Evolutionary conservation across 2,329 filamentous ascomycete species (phyloP), one percentile per base, ranked within the genome.

Genomic region (Aspergillus novofumigatus): DNA sequence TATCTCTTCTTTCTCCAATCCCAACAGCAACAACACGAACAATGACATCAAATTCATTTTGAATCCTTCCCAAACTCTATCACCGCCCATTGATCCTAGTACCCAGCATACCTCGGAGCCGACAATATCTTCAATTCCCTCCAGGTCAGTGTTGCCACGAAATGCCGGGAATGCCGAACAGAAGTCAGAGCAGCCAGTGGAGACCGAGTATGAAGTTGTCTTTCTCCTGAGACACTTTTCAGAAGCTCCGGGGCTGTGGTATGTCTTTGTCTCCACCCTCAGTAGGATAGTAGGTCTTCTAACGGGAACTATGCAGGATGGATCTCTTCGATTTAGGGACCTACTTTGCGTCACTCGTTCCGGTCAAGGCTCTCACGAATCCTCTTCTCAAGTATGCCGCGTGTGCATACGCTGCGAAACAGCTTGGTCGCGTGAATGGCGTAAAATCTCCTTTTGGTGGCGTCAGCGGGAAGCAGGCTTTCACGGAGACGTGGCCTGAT

Each of bases 381-480:
- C 75, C 78, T 6, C 67, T 81, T 2, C 65, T 81, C 9, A 78
- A 77, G 61, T 77, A 78, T 64, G 81, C 84, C 7, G 82, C 83
- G 8, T 83, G 84, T 58, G 83, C 85, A 23, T 85, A 84, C 59
- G 80, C 84, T 5, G 84, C 84, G 11, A 87, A 87, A 65, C 82
- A 86, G 61, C 75, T 86, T 20, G 80, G 80, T 20, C 79, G 81
- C 44, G 79, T 85, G 7, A 78, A 80, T 60, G 81, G 80, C 2
- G 72, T 70, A 29, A 84, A 83, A 59, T 77, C 81, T 3, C 71
- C 79, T 38, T 71, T 80, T 55, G 78, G 81, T 49, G 80, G 78
- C 5, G 77, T 79, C 23, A 71, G 67, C 51, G 64, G 67, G 2
- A 70, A 67, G 23, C 81, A 81, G 62, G 78, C 82, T 10, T 75